phyloP scores from a whole-genome alignment of 768 basidiomycete species.

The Crucibulum laeve region DNA sequence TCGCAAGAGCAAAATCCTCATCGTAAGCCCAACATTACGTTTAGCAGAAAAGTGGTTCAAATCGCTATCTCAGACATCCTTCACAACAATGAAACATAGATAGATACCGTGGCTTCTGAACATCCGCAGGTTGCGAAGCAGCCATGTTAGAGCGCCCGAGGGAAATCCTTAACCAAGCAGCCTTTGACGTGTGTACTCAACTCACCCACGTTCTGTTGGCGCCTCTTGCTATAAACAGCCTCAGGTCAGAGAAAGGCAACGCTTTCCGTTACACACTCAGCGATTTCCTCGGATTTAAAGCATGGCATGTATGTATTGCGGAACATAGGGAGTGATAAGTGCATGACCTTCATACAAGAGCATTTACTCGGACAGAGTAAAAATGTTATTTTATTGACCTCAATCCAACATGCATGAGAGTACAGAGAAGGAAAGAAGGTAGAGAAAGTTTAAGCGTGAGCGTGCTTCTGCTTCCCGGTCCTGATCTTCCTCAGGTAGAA shows the following conservation, averaged over 20 bases:
- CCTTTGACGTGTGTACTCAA: too few relatives aligned
- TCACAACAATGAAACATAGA: too few relatives aligned
- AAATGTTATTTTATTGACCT: conserved; percentile 11
- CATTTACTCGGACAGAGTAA: conserved; percentile 2
- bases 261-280: not conserved
- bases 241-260: not conserved
- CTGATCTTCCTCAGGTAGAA: conserved; percentile 95
- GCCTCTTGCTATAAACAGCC: too few relatives aligned
- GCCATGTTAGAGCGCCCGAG: too few relatives aligned
- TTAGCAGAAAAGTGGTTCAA: too few relatives aligned
- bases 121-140: too few relatives aligned
- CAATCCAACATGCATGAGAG: conserved; percentile 12
- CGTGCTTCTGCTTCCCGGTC: conserved; percentile 94
- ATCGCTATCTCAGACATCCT: too few relatives aligned
- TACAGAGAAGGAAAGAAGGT: conserved; percentile 9
- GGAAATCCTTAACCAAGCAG: too few relatives aligned
- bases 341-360: not conserved
- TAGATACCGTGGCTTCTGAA: too few relatives aligned
- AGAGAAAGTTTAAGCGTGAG: conserved; percentile 35
- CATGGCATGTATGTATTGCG: not conserved
- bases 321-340: not conserved
- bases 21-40: too few relatives aligned
- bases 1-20: too few relatives aligned
- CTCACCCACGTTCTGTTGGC: too few relatives aligned
- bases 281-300: not conserved